Percentiles rank a stretch among this genome's conserved stretches.
These are phyloP conservation scores for Macrolepiota fuliginosa DNA, from an alignment of 768 basidiomycete genomes.

Conservation along the genomic window DNA sequence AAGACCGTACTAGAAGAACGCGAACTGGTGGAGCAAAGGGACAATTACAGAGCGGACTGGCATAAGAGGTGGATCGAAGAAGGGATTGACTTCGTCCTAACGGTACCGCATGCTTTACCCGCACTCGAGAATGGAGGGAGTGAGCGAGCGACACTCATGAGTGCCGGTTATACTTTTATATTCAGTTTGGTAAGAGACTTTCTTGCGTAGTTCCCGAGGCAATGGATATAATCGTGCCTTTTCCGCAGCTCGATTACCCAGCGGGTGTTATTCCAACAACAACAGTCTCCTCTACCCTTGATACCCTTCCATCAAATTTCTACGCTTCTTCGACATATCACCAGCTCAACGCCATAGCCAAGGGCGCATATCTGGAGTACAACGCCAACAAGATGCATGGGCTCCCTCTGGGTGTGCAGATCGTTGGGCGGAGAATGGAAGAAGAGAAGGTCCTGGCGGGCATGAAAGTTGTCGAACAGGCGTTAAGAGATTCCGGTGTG, in stretches of 20 bases:
- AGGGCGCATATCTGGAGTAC: slow-evolving; percentile 48
- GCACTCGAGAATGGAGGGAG: slow-evolving; percentile 54
- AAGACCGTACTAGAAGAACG: slow-evolving; percentile 53
- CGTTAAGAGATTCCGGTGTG: slow-evolving; percentile 21
- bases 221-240: not conserved
- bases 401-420: slow-evolving; percentile 64
- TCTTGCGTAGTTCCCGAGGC: not conserved
- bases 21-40: slow-evolving; percentile 42
- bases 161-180: slow-evolving; percentile 61
- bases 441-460: slow-evolving; percentile 74
- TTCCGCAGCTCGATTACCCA: slow-evolving; percentile 46
- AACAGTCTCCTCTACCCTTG: slow-evolving; percentile 39
- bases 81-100: slow-evolving; percentile 62
- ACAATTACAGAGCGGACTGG: slow-evolving; percentile 43
- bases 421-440: slow-evolving; percentile 59
- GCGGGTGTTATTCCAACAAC: slow-evolving; percentile 63
- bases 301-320: slow-evolving; percentile 34
- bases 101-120: slow-evolving; percentile 59
- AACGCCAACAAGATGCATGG: slow-evolving; percentile 64
- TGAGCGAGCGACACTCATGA: slow-evolving; percentile 51
- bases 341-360: slow-evolving; percentile 31
- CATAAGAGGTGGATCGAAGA: slow-evolving; percentile 43
- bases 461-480: slow-evolving; percentile 53
- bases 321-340: slow-evolving; percentile 27
- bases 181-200: slow-evolving; percentile 60